Evolutionary conservation across 345 rosid genomes (phyloP).

Genomic region (Abelmoschus esculentus): DNA sequence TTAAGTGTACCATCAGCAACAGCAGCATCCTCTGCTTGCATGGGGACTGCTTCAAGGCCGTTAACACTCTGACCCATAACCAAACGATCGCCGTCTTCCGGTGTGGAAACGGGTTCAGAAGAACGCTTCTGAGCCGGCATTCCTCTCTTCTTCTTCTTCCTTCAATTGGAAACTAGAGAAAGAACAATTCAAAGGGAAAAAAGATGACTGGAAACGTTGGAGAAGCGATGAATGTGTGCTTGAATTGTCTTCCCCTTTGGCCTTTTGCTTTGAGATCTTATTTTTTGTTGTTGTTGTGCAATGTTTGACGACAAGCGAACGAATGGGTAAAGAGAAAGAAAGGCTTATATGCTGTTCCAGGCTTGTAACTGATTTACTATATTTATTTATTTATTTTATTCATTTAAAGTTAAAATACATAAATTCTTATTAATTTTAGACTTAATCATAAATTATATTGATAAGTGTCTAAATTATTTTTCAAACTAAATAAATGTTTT

Average conservation of each 20-base stretch:
- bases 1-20: constrained; percentile 18
- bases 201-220: not conserved
- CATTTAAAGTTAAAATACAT: too few species aligned
- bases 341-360: not conserved
- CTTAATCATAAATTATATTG: too few species aligned
- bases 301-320: not conserved
- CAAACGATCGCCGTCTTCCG: constrained; percentile 8
- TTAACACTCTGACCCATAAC: constrained; percentile 10
- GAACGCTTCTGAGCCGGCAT: constrained; percentile 36
- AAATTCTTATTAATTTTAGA: too few species aligned
- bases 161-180: not conserved
- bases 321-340: not conserved
- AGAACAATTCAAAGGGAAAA: not conserved
- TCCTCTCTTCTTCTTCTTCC: constrained; percentile 1
- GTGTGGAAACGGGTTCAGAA: not conserved
- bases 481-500: too few species aligned
- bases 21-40: constrained; percentile 10
- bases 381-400: too few species aligned
- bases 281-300: not conserved
- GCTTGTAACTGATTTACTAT: too few species aligned
- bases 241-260: not conserved
- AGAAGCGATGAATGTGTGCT: not conserved
- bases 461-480: too few species aligned
- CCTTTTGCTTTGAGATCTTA: not conserved
- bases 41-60: constrained; percentile 8